Evolutionary conservation across 768 basidiomycete species (phyloP), one percentile per base, ranked within the genome.

Genomic region (Termitomyces eurrhizus): DNA sequence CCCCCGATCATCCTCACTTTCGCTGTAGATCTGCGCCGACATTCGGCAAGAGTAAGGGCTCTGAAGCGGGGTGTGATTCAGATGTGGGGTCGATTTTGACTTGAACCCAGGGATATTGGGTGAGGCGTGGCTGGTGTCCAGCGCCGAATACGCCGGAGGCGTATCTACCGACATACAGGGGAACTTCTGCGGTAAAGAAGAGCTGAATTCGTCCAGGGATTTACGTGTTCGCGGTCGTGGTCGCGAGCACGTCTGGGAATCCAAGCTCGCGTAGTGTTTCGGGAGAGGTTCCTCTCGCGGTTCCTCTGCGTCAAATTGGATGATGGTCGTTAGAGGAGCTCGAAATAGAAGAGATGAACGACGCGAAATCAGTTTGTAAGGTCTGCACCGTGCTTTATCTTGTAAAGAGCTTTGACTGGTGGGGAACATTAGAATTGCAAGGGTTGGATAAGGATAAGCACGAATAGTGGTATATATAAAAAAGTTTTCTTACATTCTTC

Each of bases 1-100:
- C n/a, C n/a, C n/a, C n/a, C n/a, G n/a, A n/a, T n/a, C n/a, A n/a
- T 70, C 70, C 36, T 77, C 76, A 51, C 64, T 67, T 36, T 64
- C 65, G 26, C 67, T 65, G 57, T 53, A 73, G 65, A 67, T 73
- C 72, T 46, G 74, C 63, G 61, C 69, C 56, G 64, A 52, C 58
- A 42, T 24, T 16, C 58, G 64, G 8, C 64, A 54, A 11, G 55
- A 37, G 45, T 64, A 64, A 16, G 59, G 55, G 50, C 48, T 62
- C 58, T 56, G 57, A 59, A 45, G 58, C 26, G 45, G 62, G 12
- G 52, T 63, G 37, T 60, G 59, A 21, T 52, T 64, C 58, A 72
- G 64, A 35, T 68, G 61, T 4, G 73, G 67, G 3, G 68, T 65
- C 11, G 71, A 72, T 8, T 56, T 63, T 11, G 68, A 67, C 62